Base-by-base conservation (phyloP, 345 rosid genomes). In the Rhizophora apiculata region DNA sequence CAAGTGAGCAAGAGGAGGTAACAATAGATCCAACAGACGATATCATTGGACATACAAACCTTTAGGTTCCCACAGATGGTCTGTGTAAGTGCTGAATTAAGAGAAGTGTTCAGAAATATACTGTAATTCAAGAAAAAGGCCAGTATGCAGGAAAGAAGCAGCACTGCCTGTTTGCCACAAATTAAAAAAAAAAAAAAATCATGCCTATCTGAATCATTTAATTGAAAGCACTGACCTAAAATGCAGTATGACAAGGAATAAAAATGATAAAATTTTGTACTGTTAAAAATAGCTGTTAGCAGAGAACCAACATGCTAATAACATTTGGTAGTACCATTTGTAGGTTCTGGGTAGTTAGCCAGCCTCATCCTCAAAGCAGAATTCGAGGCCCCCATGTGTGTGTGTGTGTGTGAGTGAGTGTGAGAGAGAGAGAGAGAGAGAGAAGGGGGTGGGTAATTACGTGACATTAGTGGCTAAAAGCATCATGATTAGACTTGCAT, bases 101-200 rank as follows among this genome's bases (percentile, higher is more conserved):
- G 96, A 77, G 97, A 90, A 54, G 99, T 95, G 79, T 95, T 95
- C 30, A 92, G 88, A 85, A 95, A 95, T 51, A 95, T 87, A 73
- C 96, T 78, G 81, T 95, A 95, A 79, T 92, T 92, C 83, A 95
- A 81, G 89, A 92, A 90, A 91, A 95, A 95, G 71, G 99, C 98
- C 78, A 95, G 74, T 21, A 80, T 70, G 64, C 98, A 92, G 49
- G 99, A 95, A 78, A 86, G 78, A 64, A 90, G 67, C 76, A 95
- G 62, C 78, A 95, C 88, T 69, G 55, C 85, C 99, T 95, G 91
- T 73, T 61, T 2, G 49, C 75, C 70, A 55, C 57, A 69, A 51
- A n/a, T n/a, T n/a, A n/a, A 32, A 60, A 52, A 72, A 48, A 31
- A 6, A 30, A 13, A 1, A 8, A 7, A 34, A 34, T 34, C 37